Percentiles rank a stretch among this genome's conserved stretches.
Evolutionary conservation across 1,139 yeast genomes (phyloP).

Genomic region (Hansenula anomala): DNA sequence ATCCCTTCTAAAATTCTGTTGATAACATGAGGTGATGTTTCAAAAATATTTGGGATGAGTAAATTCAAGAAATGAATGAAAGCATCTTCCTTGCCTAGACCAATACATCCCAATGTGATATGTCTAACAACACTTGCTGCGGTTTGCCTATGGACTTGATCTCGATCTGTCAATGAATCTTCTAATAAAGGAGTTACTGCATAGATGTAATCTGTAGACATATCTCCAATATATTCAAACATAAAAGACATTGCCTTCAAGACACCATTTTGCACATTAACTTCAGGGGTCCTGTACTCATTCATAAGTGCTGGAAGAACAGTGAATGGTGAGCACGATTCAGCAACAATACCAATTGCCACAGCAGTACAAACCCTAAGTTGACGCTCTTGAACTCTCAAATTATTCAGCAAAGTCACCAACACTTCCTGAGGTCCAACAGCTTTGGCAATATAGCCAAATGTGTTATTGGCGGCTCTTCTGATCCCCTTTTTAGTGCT

Average conservation of each 20-base stretch:
- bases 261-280: slow-evolving; percentile 94
- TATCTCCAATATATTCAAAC: slow-evolving; percentile 87
- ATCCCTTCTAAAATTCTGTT: slow-evolving; percentile 76
- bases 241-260: slow-evolving; percentile 88
- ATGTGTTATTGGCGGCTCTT: slow-evolving; percentile 82
- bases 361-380: slow-evolving; percentile 96
- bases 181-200: slow-evolving; percentile 78
- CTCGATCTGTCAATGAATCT: slow-evolving; percentile 89
- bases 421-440: slow-evolving; percentile 96
- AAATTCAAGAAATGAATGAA: slow-evolving; percentile 72
- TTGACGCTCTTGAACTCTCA: slow-evolving; percentile 93
- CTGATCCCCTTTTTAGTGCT: slow-evolving; percentile 78
- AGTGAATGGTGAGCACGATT: slow-evolving; percentile 88
- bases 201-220: slow-evolving; percentile 79
- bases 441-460: slow-evolving; percentile 87
- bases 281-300: slow-evolving; percentile 89
- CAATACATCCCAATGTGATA: slow-evolving; percentile 74
- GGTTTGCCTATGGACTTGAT: slow-evolving; percentile 90
- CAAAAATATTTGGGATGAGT: slow-evolving; percentile 79
- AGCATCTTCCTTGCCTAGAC: slow-evolving; percentile 71
- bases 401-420: slow-evolving; percentile 75
- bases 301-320: slow-evolving; percentile 97
- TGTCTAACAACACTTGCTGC: slow-evolving; percentile 88
- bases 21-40: slow-evolving; percentile 94
- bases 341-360: slow-evolving; percentile 96